phyloP scores from a whole-genome alignment of 2,329 filamentous ascomycete genomes.

The Xylariaceae sp. region DNA sequence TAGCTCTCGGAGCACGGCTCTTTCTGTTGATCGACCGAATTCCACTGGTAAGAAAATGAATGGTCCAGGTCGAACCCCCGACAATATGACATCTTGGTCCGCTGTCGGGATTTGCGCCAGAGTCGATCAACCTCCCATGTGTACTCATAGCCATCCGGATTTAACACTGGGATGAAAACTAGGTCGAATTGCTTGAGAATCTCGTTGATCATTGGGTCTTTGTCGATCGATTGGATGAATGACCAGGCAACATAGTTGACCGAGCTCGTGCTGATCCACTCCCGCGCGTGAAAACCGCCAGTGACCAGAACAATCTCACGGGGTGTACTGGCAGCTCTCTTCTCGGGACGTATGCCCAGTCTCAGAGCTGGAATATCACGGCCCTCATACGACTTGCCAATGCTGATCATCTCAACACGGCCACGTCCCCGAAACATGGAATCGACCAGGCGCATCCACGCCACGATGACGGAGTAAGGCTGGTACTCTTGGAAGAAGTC shows the following conservation, averaged over 20 bases:
- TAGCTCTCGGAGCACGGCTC: slow-evolving; percentile 93
- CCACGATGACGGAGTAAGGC: slow-evolving; percentile 71
- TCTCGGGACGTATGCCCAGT: slow-evolving; percentile 51
- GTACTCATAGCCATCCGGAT: slow-evolving; percentile 92
- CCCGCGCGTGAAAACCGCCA: slow-evolving; percentile 85
- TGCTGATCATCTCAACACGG: slow-evolving; percentile 64
- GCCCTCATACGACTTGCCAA: slow-evolving; percentile 85
- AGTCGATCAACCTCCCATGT: slow-evolving; percentile 87
- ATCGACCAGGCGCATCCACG: slow-evolving; percentile 85
- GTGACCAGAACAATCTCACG: slow-evolving; percentile 76
- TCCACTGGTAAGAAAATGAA: slow-evolving; percentile 80
- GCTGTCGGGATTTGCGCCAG: slow-evolving; percentile 91
- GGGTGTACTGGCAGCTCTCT: slow-evolving; percentile 37
- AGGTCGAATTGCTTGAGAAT: slow-evolving; percentile 82
- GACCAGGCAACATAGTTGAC: slow-evolving; percentile 88
- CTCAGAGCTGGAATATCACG: slow-evolving; percentile 78
- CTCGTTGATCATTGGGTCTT: slow-evolving; percentile 63
- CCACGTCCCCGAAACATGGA: slow-evolving; percentile 73
- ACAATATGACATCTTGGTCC: slow-evolving; percentile 76
- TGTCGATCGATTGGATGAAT: slow-evolving; percentile 77
- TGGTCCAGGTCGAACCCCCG: slow-evolving; percentile 85
- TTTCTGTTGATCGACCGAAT: slow-evolving; percentile 56
- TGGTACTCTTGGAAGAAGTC: slow-evolving; percentile 94
- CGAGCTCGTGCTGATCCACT: slow-evolving; percentile 93
- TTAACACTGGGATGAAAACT: slow-evolving; percentile 80